phyloP scores from a whole-genome alignment of 2,329 filamentous ascomycete genomes.

The Colletotrichum melonis region DNA sequence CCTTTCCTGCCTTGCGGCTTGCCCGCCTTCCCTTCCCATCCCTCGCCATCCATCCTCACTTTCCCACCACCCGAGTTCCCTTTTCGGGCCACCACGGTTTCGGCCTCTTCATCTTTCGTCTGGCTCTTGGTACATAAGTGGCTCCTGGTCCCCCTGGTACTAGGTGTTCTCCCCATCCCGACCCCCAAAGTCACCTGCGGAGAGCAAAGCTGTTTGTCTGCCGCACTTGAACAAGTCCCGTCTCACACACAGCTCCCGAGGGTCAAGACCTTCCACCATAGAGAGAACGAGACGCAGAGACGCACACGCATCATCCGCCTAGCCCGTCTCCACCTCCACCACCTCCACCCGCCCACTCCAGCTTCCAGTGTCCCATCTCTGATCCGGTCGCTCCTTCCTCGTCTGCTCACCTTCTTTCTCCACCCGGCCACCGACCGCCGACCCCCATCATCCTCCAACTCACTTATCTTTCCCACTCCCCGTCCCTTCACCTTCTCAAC shows the following conservation, averaged over 20 bases:
- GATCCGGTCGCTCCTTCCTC: constrained; percentile 27
- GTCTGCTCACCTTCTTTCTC: constrained; percentile 32
- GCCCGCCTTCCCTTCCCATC: constrained; percentile 10
- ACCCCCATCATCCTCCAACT: constrained; percentile 29
- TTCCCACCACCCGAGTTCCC: constrained; percentile 1
- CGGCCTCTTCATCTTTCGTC: constrained; percentile 3
- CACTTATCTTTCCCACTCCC: constrained; percentile 33
- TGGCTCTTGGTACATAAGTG: constrained; percentile 33
- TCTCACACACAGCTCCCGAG: constrained; percentile 24
- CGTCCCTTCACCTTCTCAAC: constrained; percentile 1
- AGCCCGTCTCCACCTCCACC: constrained; percentile 27
- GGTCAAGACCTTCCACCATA: constrained; percentile 17
- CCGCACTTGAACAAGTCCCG: constrained; percentile 11
- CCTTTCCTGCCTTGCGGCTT: constrained; percentile 24
- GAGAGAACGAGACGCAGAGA: constrained; percentile 18
- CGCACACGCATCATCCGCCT: constrained; percentile 33
- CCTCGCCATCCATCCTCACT: constrained; percentile 4
- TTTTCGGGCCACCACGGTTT: constrained; percentile 26
- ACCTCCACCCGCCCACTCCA: constrained; percentile 17
- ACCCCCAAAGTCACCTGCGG: constrained; percentile 29
- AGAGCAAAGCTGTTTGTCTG: constrained; percentile 23
- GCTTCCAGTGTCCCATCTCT: not conserved
- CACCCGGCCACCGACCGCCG: constrained; percentile 30
- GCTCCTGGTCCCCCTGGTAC: constrained; percentile 11
- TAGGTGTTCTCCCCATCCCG: not conserved